Percentiles rank a stretch among this genome's conserved stretches.
These are phyloP conservation scores for Dendrobium officinale DNA, from an alignment of 106 monocot species.

Conservation along the genomic window DNA sequence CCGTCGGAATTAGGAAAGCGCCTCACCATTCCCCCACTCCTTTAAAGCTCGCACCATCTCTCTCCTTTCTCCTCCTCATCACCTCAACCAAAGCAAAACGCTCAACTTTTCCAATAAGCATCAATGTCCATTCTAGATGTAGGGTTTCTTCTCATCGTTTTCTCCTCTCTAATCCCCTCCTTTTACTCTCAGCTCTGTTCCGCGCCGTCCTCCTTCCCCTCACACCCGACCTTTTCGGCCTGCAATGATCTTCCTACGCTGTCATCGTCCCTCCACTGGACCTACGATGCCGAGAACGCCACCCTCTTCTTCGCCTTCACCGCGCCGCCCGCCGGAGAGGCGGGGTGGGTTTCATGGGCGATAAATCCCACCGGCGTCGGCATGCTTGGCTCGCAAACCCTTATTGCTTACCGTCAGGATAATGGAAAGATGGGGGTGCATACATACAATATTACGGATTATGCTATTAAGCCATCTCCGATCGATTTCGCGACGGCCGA, in stretches of 20 bases:
- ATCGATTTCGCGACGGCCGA: slow-evolving; percentile 39
- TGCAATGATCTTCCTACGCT: slow-evolving; percentile 58
- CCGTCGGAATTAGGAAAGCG: too few relatives aligned
- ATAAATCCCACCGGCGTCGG: slow-evolving; percentile 40
- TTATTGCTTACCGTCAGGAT: slow-evolving; percentile 37
- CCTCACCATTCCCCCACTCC: too few relatives aligned
- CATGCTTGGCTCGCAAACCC: slow-evolving; percentile 54
- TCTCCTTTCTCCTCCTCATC: too few relatives aligned
- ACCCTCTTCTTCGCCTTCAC: slow-evolving; percentile 49
- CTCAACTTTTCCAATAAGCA: not conserved
- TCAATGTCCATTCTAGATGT: not conserved
- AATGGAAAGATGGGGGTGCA: slow-evolving; percentile 32
- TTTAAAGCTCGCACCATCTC: too few relatives aligned
- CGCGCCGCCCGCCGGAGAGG: slow-evolving; percentile 27
- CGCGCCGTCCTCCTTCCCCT: slow-evolving; percentile 31
- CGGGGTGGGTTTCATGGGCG: slow-evolving; percentile 70
- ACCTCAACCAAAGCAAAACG: too few relatives aligned
- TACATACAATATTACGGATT: slow-evolving; percentile 38
- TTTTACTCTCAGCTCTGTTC: slow-evolving; percentile 36
- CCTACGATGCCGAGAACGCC: slow-evolving; percentile 21
- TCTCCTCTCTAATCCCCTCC: slow-evolving; percentile 5
- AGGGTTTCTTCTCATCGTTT: not conserved
- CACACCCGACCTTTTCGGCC: slow-evolving; percentile 28
- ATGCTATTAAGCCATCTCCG: slow-evolving; percentile 19
- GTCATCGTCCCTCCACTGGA: slow-evolving; percentile 54